Percentiles rank a stretch among this genome's conserved stretches.
phyloP scores from a whole-genome alignment of 1,284 basidiomycete genomes.

The Austroboletus olivaceoglutinosus region DNA sequence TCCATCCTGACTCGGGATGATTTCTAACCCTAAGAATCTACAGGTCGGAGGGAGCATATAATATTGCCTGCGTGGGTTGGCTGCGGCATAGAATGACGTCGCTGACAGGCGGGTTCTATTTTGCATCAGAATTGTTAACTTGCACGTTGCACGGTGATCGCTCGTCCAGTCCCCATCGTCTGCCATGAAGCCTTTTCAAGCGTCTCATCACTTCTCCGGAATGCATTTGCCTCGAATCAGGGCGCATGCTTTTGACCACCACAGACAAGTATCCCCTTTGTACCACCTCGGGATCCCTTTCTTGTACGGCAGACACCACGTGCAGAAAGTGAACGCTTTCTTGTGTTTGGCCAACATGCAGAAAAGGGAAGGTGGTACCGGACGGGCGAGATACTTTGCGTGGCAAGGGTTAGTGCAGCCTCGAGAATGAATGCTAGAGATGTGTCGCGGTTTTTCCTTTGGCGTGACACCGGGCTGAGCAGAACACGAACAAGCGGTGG shows the following conservation, averaged over 20 bases:
- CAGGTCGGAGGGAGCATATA: slow-evolving; percentile 19
- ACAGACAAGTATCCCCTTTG: slow-evolving; percentile 27
- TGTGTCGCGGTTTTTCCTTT: slow-evolving; percentile 17
- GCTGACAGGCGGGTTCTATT: slow-evolving; percentile 9
- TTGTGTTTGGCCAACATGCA: slow-evolving; percentile 7
- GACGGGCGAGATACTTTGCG: slow-evolving; percentile 24
- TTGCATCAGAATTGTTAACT: neutral
- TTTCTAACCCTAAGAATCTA: slow-evolving; percentile 36
- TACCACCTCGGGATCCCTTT: slow-evolving; percentile 32
- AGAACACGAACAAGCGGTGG: slow-evolving; percentile 22
- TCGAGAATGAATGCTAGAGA: slow-evolving; percentile 28
- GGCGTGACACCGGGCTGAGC: slow-evolving; percentile 16
- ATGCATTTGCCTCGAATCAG: slow-evolving; percentile 19
- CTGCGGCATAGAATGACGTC: slow-evolving; percentile 14
- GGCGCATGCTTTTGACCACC: slow-evolving; percentile 3
- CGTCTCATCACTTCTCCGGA: slow-evolving; percentile 27
- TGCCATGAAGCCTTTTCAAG: slow-evolving; percentile 22
- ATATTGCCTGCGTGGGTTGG: slow-evolving; percentile 21
- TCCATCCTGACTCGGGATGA: slow-evolving; percentile 34
- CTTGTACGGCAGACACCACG: slow-evolving; percentile 12
- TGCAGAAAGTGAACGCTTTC: slow-evolving; percentile 33
- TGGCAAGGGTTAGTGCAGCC: slow-evolving; percentile 3
- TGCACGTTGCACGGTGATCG: slow-evolving; percentile 3
- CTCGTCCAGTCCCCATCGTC: slow-evolving; percentile 12
- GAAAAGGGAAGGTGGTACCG: slow-evolving; percentile 26